Evolutionary conservation across 805 yeast genomes (phyloP).

Genomic region (Metschnikowia anglica): DNA sequence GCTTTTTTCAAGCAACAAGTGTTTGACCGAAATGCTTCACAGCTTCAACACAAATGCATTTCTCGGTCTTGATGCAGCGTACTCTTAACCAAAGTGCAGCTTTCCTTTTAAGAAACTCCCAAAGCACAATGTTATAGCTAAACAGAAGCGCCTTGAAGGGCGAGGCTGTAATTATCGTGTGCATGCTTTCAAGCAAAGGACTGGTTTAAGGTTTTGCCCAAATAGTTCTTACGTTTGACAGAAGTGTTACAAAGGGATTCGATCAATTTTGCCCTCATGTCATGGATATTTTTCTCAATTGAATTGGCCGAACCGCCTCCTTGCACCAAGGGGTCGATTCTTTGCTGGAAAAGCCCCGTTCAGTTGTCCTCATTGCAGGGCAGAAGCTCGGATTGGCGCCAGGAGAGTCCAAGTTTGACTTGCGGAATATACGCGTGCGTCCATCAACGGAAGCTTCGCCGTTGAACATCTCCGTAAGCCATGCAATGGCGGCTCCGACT

Average conservation of each 20-base stretch:
- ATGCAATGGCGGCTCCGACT: slow-evolving; percentile 12
- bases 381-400: slow-evolving; percentile 12
- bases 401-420: slow-evolving; percentile 16
- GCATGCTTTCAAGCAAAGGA: background rate
- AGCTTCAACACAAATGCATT: too few relatives aligned
- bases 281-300: background rate
- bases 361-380: slow-evolving; percentile 4
- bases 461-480: slow-evolving; percentile 15
- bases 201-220: background rate
- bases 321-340: slow-evolving; percentile 8
- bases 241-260: slow-evolving; percentile 10
- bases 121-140: too few relatives aligned
- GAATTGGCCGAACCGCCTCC: slow-evolving; percentile 1
- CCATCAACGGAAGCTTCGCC: slow-evolving; percentile 16
- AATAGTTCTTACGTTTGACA: slow-evolving; percentile 1
- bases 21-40: too few relatives aligned
- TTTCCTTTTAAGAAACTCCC: too few relatives aligned
- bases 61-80: too few relatives aligned
- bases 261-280: slow-evolving; percentile 2
- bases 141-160: too few relatives aligned
- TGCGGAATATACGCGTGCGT: slow-evolving; percentile 11
- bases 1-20: too few relatives aligned
- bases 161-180: too few relatives aligned
- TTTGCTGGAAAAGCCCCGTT: slow-evolving; percentile 1
- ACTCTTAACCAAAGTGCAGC: too few relatives aligned